Percentiles rank a stretch among this genome's conserved stretches.
phyloP scores from a whole-genome alignment of 2,329 filamentous ascomycete genomes.

The Phaeosphaeria sp. region DNA sequence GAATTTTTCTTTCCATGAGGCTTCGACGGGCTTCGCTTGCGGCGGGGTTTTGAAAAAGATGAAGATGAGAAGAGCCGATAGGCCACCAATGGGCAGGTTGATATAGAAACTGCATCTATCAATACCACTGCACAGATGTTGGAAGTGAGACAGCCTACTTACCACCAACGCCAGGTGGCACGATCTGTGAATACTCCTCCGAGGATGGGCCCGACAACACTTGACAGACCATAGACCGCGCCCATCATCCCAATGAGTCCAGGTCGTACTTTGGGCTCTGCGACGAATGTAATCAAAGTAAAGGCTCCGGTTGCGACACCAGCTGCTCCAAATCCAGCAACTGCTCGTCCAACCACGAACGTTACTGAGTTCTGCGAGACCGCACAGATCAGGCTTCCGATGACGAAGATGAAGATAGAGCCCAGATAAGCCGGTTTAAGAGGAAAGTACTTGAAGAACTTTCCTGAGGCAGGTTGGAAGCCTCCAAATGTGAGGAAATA shows the following conservation, averaged over 20 bases:
- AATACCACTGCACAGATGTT: neutral
- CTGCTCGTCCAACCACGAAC: slow-evolving; percentile 50
- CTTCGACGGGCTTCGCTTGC: slow-evolving; percentile 25
- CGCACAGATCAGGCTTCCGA: slow-evolving; percentile 62
- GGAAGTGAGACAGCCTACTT: neutral
- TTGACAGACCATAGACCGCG: slow-evolving; percentile 42
- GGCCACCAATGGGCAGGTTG: slow-evolving; percentile 54
- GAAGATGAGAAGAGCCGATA: slow-evolving; percentile 47
- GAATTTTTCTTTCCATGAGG: slow-evolving; percentile 45
- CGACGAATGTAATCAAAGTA: slow-evolving; percentile 52
- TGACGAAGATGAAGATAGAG: slow-evolving; percentile 56
- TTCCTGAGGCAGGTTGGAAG: slow-evolving; percentile 56
- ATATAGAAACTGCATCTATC: slow-evolving; percentile 44
- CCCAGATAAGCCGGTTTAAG: slow-evolving; percentile 47
- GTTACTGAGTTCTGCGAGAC: slow-evolving; percentile 43
- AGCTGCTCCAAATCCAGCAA: slow-evolving; percentile 47
- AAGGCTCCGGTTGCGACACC: slow-evolving; percentile 43
- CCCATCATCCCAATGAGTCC: slow-evolving; percentile 48
- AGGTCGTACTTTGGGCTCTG: slow-evolving; percentile 50
- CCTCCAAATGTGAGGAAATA: slow-evolving; percentile 54
- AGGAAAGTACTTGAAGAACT: slow-evolving; percentile 54
- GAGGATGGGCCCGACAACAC: slow-evolving; percentile 50
- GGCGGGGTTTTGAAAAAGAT: slow-evolving; percentile 49
- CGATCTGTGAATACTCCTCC: slow-evolving; percentile 50
- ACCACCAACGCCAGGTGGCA: slow-evolving; percentile 51